A percentile compares a stretch with the other conserved stretches of the same genome.
Conservation (phyloP, 352 stramenopile species). For the Globisporangium middletonii region DNA sequence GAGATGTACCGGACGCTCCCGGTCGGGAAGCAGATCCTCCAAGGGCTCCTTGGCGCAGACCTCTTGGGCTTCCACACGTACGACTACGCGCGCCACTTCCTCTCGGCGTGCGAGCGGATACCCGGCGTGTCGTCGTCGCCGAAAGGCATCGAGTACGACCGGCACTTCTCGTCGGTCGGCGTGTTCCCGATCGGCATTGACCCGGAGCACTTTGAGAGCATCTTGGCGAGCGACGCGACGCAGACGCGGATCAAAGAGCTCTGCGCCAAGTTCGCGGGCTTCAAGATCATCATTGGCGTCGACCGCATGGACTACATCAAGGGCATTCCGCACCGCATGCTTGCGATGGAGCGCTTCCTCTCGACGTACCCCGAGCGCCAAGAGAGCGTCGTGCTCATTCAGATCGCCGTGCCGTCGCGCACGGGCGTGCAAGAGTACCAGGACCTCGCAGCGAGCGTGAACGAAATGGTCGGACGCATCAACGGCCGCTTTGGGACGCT, state of each 20-base stretch:
- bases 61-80: conserved; percentile 86
- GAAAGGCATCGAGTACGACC: conserved; percentile 62
- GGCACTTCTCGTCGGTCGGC: conserved; percentile 83
- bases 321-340: conserved; percentile 84
- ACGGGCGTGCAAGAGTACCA: conserved; percentile 50
- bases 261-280: conserved; percentile 60
- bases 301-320: conserved; percentile 87
- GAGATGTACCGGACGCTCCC: conserved; percentile 84
- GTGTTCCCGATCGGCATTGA: conserved; percentile 87
- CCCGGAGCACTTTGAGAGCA: conserved; percentile 70
- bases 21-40: conserved; percentile 65
- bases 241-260: conserved; percentile 62
- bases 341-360: conserved; percentile 79
- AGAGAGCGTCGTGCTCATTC: conserved; percentile 94
- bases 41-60: conserved; percentile 75
- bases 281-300: conserved; percentile 81
- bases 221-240: conserved; percentile 39
- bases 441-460: conserved; percentile 69
- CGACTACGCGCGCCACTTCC: conserved; percentile 85
- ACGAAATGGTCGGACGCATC: conserved; percentile 86
- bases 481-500: conserved; percentile 85
- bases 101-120: conserved; percentile 75
- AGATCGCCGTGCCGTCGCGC: conserved; percentile 92
- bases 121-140: conserved; percentile 58
- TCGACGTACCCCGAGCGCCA: conserved; percentile 74